These are phyloP conservation scores for Amanita rubescens DNA, from an alignment of 768 basidiomycete genomes.

Conservation along the genomic window DNA sequence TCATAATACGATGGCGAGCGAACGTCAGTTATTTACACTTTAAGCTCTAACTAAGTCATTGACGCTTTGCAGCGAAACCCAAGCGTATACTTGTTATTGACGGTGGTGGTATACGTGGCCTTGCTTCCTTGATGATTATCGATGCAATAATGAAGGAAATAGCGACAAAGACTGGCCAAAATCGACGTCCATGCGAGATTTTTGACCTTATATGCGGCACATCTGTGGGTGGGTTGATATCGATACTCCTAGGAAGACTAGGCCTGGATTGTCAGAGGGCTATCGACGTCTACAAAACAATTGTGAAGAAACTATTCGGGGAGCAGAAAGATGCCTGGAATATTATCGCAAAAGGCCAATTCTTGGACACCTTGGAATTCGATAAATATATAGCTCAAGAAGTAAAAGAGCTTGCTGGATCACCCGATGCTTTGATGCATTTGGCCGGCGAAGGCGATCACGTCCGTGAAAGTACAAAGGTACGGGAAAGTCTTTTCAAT, in stretches of 20 bases:
- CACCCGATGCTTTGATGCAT: conserved; percentile 5
- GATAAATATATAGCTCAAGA: background rate
- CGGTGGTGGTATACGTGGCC: conserved; percentile 21
- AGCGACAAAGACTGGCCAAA: conserved; percentile 11
- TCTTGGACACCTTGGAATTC: conserved; percentile 1
- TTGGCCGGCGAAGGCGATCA: background rate
- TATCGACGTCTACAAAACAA: conserved; percentile 18
- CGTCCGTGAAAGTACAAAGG: conserved; percentile 8
- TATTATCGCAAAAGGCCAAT: conserved; percentile 8
- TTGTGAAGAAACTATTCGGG: conserved; percentile 11
- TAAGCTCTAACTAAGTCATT: background rate
- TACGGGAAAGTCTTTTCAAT: background rate
- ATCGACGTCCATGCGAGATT: conserved; percentile 19
- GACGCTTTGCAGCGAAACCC: background rate
- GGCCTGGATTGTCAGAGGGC: conserved; percentile 20
- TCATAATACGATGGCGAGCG: too few relatives aligned
- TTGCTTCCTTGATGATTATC: conserved; percentile 19
- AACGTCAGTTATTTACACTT: background rate
- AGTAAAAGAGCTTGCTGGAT: background rate
- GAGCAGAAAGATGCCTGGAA: conserved; percentile 11
- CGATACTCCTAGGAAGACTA: conserved; percentile 23
- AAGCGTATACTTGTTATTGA: conserved; percentile 18
- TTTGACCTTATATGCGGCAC: conserved; percentile 23
- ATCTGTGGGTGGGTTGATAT: conserved; percentile 20
- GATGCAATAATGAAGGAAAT: conserved; percentile 16